Evolutionary conservation across 768 basidiomycete species (phyloP), one percentile per base, ranked within the genome.

Genomic region (Piloderma croceum): DNA sequence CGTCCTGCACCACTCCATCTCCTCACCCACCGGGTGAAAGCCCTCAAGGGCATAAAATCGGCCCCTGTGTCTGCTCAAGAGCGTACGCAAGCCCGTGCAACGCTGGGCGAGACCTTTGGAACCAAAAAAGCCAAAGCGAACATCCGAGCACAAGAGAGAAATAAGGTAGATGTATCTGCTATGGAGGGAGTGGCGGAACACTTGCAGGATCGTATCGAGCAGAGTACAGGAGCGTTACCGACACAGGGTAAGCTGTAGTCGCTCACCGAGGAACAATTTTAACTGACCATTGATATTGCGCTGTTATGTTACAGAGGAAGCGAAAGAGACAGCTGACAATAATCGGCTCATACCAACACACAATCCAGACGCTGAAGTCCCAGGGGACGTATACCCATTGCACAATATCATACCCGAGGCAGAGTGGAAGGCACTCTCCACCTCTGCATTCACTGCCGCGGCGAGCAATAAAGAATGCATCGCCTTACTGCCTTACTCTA

Each of bases 51-150:
- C 24, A 66, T 79, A 27, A 59, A 70, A 13, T 66, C 76, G 11
- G 62, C 73, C 4, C 62, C 69, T 10, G 72, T 73, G 6, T 72
- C 78, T 7, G 64, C 76, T 36, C 50, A 69, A 34, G 74, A 80
- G 43, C 79, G 74, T 42, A 64, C 73, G 29, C 72, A 81, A 37
- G 83, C 82, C 12, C 74, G 82, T 31, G 86, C 76, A 40, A 70
- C 77, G n/a, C 76, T 99, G 2, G 92, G 94, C 23, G 83, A 91
- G 59, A 78, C 86, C 1, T 99, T 99, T 48, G 94, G 94, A 17
- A 94, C 92, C 19, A 89, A 91, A 65, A 98, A 96, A 58, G 90
- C 91, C 33, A 85, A 90, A 60, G 77, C 79, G 7, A 81, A 79
- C 21, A 92, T 97, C 54, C 77, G 77, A 38, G 85, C 90, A 4